Evolutionary conservation across 2,329 filamentous ascomycete genomes (phyloP).

Genomic region (Alternaria sp.): DNA sequence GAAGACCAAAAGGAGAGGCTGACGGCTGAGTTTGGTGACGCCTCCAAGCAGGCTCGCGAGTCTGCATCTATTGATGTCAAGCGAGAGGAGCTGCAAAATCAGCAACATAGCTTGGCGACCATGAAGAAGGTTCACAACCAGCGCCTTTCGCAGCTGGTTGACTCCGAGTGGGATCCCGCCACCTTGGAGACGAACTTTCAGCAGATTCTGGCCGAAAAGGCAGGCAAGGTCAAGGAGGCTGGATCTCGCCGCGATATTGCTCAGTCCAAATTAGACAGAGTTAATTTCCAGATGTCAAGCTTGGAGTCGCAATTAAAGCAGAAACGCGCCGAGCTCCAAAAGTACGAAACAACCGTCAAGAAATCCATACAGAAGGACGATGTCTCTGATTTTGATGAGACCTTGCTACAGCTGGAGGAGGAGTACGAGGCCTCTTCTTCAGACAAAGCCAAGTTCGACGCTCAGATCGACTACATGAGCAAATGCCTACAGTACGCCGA

Average conservation of each 20-base stretch:
- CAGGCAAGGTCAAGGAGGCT: slow-evolving; percentile 67
- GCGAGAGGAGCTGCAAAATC: slow-evolving; percentile 79
- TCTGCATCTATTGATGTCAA: slow-evolving; percentile 84
- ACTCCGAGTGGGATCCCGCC: slow-evolving; percentile 71
- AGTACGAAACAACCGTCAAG: slow-evolving; percentile 69
- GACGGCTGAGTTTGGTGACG: slow-evolving; percentile 81
- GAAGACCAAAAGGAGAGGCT: slow-evolving; percentile 77
- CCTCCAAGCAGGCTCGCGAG: slow-evolving; percentile 80
- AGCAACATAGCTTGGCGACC: slow-evolving; percentile 77
- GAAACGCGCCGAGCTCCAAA: slow-evolving; percentile 68
- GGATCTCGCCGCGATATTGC: slow-evolving; percentile 75
- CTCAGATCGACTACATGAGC: slow-evolving; percentile 74
- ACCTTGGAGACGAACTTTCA: slow-evolving; percentile 78
- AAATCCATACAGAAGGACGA: slow-evolving; percentile 57
- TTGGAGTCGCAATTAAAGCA: slow-evolving; percentile 70
- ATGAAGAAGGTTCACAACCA: slow-evolving; percentile 77
- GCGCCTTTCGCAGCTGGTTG: slow-evolving; percentile 72
- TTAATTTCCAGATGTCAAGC: slow-evolving; percentile 75
- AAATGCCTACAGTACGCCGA: slow-evolving; percentile 72
- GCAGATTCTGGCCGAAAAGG: slow-evolving; percentile 65
- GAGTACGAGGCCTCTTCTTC: slow-evolving; percentile 63
- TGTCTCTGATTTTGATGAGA: slow-evolving; percentile 59
- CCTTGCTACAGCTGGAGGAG: slow-evolving; percentile 61
- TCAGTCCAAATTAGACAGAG: slow-evolving; percentile 76
- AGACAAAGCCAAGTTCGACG: slow-evolving; percentile 73